Evolutionary conservation across 352 stramenopile genomes (phyloP).

Genomic region (Phytophthora multivora): DNA sequence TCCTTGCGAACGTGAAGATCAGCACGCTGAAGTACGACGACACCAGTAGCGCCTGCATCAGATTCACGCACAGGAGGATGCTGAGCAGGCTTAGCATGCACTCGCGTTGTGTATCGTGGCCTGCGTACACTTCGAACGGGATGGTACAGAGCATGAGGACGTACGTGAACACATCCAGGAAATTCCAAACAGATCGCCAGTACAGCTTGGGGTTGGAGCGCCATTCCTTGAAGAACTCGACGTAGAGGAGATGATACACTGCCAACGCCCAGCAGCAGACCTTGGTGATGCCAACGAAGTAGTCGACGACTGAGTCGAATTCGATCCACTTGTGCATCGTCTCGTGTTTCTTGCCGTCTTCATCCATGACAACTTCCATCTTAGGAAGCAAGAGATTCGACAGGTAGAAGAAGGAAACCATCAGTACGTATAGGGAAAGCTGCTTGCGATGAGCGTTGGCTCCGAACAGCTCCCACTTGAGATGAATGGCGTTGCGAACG

Average conservation of each 20-base stretch:
- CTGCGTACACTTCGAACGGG: conserved; percentile 48
- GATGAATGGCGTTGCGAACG: conserved; percentile 52
- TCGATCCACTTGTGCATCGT: conserved; percentile 46
- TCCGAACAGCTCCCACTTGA: conserved; percentile 64
- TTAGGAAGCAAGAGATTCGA: conserved; percentile 55
- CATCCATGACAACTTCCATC: conserved; percentile 38
- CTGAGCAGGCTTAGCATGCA: conserved; percentile 57
- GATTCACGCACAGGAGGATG: conserved; percentile 56
- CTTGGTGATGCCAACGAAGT: conserved; percentile 49
- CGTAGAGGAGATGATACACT: conserved; percentile 59
- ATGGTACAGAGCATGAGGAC: conserved; percentile 50
- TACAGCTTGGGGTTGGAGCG: conserved; percentile 44
- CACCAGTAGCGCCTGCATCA: conserved; percentile 61
- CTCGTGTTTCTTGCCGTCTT: conserved; percentile 33
- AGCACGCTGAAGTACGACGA: conserved; percentile 66
- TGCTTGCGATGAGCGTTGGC: conserved; percentile 42
- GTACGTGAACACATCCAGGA: conserved; percentile 58
- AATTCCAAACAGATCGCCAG: conserved; percentile 62
- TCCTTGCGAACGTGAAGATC: conserved; percentile 71
- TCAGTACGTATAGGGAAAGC: conserved; percentile 49
- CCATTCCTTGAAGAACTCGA: conserved; percentile 67
- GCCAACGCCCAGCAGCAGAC: conserved; percentile 47
- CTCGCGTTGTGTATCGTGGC: conserved; percentile 43
- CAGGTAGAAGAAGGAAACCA: conserved; percentile 59
- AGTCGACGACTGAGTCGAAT: conserved; percentile 45